Conservation (phyloP, 768 basidiomycete species). For the Omphalotus guepiniiformis region DNA sequence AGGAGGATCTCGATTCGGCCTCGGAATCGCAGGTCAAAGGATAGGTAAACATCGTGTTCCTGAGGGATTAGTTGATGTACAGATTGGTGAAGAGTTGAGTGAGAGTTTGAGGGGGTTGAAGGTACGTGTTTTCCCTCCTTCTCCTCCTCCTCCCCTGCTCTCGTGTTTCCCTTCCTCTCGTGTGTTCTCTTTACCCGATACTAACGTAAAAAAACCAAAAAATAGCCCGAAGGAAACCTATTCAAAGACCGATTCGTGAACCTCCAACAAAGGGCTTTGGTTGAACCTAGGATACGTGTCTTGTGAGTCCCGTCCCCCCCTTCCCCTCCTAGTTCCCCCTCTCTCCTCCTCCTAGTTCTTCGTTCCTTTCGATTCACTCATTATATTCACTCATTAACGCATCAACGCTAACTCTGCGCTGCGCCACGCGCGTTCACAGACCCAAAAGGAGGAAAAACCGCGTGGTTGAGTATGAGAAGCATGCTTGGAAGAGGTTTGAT, state of each 20-base stretch:
- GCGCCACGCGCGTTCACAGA: no score
- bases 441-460: slow-evolving; percentile 49
- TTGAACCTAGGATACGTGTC: slow-evolving; percentile 83
- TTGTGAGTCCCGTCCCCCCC: slow-evolving; percentile 52
- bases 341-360: not conserved
- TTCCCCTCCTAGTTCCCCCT: not conserved
- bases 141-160: no score
- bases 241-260: slow-evolving; percentile 88
- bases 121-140: slow-evolving; percentile 39
- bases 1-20: slow-evolving; percentile 34
- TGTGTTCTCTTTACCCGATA: no score
- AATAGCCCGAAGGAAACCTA: slow-evolving; percentile 89
- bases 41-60: slow-evolving; percentile 80
- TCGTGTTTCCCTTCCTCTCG: no score
- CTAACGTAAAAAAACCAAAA: no score
- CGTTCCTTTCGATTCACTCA: slow-evolving; percentile 21
- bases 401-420: slow-evolving; percentile 22
- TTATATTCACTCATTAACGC: slow-evolving; percentile 33
- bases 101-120: slow-evolving; percentile 82
- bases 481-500: slow-evolving; percentile 75
- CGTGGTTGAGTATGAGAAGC: slow-evolving; percentile 69
- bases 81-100: slow-evolving; percentile 85
- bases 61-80: slow-evolving; percentile 69
- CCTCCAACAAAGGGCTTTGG: slow-evolving; percentile 79
- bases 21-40: slow-evolving; percentile 68